Evolutionary conservation across 345 rosid species (phyloP).

Genomic region (Raphanus raphanistrum): DNA sequence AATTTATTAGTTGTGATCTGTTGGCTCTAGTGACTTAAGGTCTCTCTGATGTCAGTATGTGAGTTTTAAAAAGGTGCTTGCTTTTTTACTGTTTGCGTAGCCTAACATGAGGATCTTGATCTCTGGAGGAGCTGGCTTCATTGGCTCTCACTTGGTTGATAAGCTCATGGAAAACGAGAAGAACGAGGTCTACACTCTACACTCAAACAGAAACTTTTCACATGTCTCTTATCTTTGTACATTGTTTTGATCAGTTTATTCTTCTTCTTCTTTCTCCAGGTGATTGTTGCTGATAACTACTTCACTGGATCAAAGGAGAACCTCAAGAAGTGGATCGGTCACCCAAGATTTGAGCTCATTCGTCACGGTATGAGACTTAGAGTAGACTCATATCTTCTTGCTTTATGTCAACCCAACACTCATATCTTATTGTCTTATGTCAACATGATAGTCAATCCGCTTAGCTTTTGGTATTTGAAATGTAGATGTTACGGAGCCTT

Average conservation of each 20-base stretch:
- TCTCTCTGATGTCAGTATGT: not conserved
- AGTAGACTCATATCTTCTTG: not conserved
- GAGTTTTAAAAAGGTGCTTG: slow-evolving; percentile 11
- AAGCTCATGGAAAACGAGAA: slow-evolving; percentile 88
- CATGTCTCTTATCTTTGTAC: not conserved
- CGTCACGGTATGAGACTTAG: slow-evolving; percentile 63
- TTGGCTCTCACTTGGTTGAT: slow-evolving; percentile 96
- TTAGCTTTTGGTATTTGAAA: not conserved
- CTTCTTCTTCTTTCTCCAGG: slow-evolving; percentile 39
- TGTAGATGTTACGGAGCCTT: slow-evolving; percentile 90
- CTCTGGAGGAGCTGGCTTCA: slow-evolving; percentile 98
- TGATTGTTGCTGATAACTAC: slow-evolving; percentile 82
- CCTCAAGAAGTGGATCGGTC: slow-evolving; percentile 91
- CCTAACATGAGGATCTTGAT: slow-evolving; percentile 93
- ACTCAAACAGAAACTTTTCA: not conserved
- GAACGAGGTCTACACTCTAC: slow-evolving; percentile 56
- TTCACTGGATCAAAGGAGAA: slow-evolving; percentile 94
- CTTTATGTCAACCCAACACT: not conserved
- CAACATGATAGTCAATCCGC: not conserved
- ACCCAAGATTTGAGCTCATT: slow-evolving; percentile 94
- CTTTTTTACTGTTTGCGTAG: slow-evolving; percentile 41
- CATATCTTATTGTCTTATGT: too few species aligned
- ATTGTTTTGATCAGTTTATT: not conserved
- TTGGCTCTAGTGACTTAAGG: not conserved
- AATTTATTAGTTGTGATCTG: not conserved